These are phyloP conservation scores for Leccinum pellstonianum DNA, from an alignment of 768 basidiomycete genomes.

Conservation along the genomic window DNA sequence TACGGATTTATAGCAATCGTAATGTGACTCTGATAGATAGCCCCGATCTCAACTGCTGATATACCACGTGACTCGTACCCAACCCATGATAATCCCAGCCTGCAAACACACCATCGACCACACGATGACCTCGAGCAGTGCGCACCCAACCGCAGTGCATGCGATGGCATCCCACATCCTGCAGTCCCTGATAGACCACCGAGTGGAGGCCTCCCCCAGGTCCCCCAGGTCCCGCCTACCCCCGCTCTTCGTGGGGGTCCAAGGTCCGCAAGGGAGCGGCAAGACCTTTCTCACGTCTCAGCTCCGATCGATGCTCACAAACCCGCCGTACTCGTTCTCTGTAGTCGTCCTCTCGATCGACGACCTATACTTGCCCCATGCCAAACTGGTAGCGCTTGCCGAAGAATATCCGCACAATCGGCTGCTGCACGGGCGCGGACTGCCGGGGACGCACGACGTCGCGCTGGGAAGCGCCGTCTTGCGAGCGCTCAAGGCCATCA, in stretches of 20 bases:
- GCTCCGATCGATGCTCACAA: constrained; percentile 44
- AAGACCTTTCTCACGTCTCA: constrained; percentile 78
- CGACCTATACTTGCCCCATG: constrained; percentile 82
- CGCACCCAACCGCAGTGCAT: constrained; percentile 35
- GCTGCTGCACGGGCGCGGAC: constrained; percentile 81
- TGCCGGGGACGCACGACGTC: constrained; percentile 90
- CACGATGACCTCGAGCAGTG: constrained; percentile 15
- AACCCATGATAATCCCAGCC: not conserved
- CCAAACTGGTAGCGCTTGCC: constrained; percentile 56
- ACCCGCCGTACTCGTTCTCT: constrained; percentile 49
- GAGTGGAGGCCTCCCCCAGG: constrained; percentile 16
- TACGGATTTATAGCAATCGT: constrained; percentile 31
- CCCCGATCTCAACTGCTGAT: constrained; percentile 1
- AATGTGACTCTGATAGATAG: constrained; percentile 19
- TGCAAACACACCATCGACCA: not conserved
- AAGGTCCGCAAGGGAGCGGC: constrained; percentile 93
- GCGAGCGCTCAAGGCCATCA: constrained; percentile 44
- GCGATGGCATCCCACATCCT: constrained; percentile 41
- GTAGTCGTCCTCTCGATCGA: constrained; percentile 74
- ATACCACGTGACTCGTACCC: constrained; percentile 14
- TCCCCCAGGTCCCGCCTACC: constrained; percentile 2
- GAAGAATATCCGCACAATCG: constrained; percentile 48
- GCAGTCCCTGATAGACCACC: constrained; percentile 35
- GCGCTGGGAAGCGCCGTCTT: constrained; percentile 58
- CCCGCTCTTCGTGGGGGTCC: constrained; percentile 83